Conservation (phyloP, 2,329 filamentous ascomycete genomes). For the Penicillium brasilianum region DNA sequence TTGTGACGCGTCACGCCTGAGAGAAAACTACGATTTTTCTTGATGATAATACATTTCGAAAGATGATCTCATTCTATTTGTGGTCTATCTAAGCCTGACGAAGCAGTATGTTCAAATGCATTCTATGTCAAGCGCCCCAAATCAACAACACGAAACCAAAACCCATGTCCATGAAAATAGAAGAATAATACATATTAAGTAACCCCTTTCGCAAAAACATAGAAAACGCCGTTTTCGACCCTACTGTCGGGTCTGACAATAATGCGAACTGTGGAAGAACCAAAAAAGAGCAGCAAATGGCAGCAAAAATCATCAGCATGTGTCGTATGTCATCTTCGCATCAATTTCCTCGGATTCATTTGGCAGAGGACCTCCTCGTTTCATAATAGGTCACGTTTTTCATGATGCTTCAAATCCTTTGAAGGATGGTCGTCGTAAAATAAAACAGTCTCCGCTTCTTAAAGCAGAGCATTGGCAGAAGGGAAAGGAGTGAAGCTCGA, state of each 20-base stretch:
- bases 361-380: constrained; percentile 11
- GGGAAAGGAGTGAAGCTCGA: constrained; percentile 17
- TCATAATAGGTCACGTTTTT: constrained; percentile 10
- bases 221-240: constrained; percentile 12
- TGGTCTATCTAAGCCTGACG: constrained; percentile 19
- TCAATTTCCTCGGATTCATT: constrained; percentile 20
- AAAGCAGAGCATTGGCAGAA: constrained; percentile 19
- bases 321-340: constrained; percentile 11
- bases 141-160: constrained; percentile 5
- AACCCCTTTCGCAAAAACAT: background rate
- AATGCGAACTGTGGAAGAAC: background rate
- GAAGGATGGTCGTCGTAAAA: background rate
- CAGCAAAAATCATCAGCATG: constrained; percentile 5
- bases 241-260: background rate
- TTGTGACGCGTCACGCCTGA: constrained; percentile 8
- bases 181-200: constrained; percentile 17
- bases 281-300: background rate
- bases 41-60: background rate
- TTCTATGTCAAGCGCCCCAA: constrained; percentile 23
- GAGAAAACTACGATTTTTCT: background rate
- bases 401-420: background rate
- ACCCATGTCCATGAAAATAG: constrained; percentile 17
- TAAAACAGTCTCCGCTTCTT: constrained; percentile 14
- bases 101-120: constrained; percentile 20
- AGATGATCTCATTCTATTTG: background rate